Evolutionary conservation across 768 basidiomycete species (phyloP), one percentile per base, ranked within the genome.

Genomic region (Naematelia encephala): DNA sequence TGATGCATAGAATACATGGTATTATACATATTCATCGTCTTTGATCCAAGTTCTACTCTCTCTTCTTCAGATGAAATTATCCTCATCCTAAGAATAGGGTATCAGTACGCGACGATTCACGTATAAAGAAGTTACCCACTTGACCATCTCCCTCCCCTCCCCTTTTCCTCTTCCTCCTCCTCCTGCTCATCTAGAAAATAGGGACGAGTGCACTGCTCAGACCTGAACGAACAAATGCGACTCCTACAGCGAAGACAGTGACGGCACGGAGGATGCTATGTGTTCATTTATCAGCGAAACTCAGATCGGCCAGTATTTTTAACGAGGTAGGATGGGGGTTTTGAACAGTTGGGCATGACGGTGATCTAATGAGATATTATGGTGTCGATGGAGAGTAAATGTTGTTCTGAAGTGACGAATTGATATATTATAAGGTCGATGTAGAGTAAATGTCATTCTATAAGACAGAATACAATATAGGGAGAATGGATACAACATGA

Each of bases 181-280:
- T n/a, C n/a, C n/a, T n/a, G n/a, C n/a, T n/a, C n/a, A n/a, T 53
- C 48, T 63, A 66, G 56, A 66, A 66, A 11, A 66, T 59, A 4
- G 66, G 66, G 5, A 68, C 60, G 14, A 68, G 58, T 8, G 63
- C 63, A 16, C 51, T 55, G 39, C 62, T 60, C 28, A 61, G 23
- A 23, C 55, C 49, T 27, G 63, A 65, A 54, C 68, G 56, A 19
- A 69, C 62, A 50, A 69, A 66, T 12, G 51, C 62, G 19, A 69
- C 62, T 22, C 68, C 68, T 10, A 59, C 56, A 54, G 63, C 50
- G 60, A 69, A 69, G 54, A 69, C 54, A 11, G 52, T 50, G 12
- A 64, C 56, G 2, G 68, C 68, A 51, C 62, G 59, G 22, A 61
- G 56, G 47, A 69, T 69, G 25, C 68, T 69, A 53, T 5, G 49